Evolutionary conservation across 129 eudicot genomes (phyloP).

Genomic region (Helichrysum umbraculigerum): DNA sequence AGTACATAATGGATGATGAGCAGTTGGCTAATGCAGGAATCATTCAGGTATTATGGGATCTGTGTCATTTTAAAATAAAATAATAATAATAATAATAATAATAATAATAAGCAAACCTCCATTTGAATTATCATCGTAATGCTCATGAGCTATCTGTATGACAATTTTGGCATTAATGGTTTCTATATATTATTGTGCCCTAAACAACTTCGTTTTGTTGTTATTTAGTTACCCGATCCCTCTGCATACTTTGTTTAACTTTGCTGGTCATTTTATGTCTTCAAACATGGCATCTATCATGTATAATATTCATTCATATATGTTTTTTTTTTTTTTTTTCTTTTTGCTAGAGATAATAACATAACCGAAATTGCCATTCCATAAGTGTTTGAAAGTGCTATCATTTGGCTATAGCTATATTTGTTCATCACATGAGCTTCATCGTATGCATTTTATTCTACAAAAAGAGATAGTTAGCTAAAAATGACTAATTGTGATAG

Average conservation of each 20-base stretch:
- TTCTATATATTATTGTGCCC: not conserved
- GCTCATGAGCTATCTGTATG: slow-evolving; percentile 1
- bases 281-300: not conserved
- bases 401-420: too few species aligned
- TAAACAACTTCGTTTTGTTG: not conserved
- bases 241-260: not conserved
- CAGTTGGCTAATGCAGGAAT: slow-evolving; percentile 46
- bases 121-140: not conserved
- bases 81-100: too few species aligned
- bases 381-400: too few species aligned
- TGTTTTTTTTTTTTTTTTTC: too few species aligned
- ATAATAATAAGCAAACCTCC: not conserved
- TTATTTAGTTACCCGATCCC: not conserved
- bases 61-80: too few species aligned
- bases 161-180: not conserved
- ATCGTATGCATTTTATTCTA: too few species aligned
- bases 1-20: slow-evolving; percentile 53
- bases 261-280: not conserved
- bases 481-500: not conserved
- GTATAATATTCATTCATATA: too few species aligned
- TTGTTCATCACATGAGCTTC: too few species aligned
- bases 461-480: too few species aligned
- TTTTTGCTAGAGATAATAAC: too few species aligned
- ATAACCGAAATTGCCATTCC: too few species aligned
- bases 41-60: slow-evolving; percentile 43